Evolutionary conservation across 2,329 filamentous ascomycete species (phyloP).

Genomic region (Gaeumannomyces sp.): DNA sequence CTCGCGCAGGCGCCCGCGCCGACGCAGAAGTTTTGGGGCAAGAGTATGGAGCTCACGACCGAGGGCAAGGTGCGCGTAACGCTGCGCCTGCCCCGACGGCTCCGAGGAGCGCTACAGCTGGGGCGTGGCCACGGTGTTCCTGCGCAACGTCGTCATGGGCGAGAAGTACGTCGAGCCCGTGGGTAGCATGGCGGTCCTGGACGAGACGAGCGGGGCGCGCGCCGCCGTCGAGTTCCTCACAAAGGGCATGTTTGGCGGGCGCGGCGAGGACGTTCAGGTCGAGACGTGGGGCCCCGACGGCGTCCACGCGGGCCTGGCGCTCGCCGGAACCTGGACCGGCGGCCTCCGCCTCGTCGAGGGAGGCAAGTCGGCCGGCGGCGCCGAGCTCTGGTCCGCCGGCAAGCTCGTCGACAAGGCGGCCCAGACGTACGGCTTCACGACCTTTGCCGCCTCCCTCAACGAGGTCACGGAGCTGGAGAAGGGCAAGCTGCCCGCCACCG

Average conservation of each 20-base stretch:
- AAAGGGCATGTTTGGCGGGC: constrained; percentile 94
- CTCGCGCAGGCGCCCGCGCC: constrained; percentile 83
- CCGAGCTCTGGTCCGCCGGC: constrained; percentile 74
- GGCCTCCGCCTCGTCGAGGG: constrained; percentile 54
- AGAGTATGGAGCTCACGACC: constrained; percentile 88
- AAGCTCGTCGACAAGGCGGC: constrained; percentile 70
- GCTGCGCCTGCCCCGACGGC: constrained; percentile 54
- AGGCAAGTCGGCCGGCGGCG: constrained; percentile 42
- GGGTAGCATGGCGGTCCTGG: constrained; percentile 77
- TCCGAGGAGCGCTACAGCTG: constrained; percentile 79
- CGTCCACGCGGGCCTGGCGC: constrained; percentile 55
- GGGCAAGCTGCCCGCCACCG: constrained; percentile 69
- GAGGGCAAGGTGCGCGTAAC: constrained; percentile 79
- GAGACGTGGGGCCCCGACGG: constrained; percentile 66
- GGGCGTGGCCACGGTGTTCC: constrained; percentile 80
- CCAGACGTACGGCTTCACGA: constrained; percentile 80
- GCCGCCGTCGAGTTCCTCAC: constrained; percentile 86
- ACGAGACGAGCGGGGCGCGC: constrained; percentile 78
- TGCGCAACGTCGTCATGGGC: constrained; percentile 93
- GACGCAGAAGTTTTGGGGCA: constrained; percentile 97
- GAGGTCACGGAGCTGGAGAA: constrained; percentile 79
- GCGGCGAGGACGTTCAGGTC: constrained; percentile 81
- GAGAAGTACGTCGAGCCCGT: constrained; percentile 98
- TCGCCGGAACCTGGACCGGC: constrained; percentile 80
- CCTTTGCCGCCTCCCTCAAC: constrained; percentile 80